Base-by-base conservation (phyloP, 768 basidiomycete species). In the Naematelia encephala region DNA sequence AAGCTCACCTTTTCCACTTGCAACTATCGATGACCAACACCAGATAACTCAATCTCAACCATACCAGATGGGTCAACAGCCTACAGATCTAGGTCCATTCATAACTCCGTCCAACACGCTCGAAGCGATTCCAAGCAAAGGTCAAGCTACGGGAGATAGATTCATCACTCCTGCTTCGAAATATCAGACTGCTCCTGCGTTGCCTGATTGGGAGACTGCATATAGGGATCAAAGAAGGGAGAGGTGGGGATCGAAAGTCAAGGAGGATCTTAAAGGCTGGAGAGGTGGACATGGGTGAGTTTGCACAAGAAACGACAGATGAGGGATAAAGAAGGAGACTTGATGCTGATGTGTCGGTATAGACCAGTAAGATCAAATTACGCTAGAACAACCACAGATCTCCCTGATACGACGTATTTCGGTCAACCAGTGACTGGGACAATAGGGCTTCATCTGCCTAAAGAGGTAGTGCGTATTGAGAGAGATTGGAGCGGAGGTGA, bases 401-500 rank as follows among this genome's bases (percentile, higher is more conserved):
- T 71, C 4, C 77, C 76, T 4, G 34, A 54, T 2, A 44, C 62
- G 2, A 51, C 62, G 23, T 69, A 74, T 50, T 96, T 84, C 73
- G 89, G 90, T 2, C 89, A 87, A 0, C 78, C 82, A 1, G 90
- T 90, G 8, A 79, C 87, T 4, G 94, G 94, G 1, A 86, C 87
- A 52, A 87, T 98, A 57, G 93, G 92, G 2, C 78, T 87, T 22
- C 90, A 96, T 73, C 86, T 90, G 66, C 93, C 94, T 14, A 85
- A 93, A 54, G 94, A 97, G 79, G 84, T 99, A 58, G 80, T 99
- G 52, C 82, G 94, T 46, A 80, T 99, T 43, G 94, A 98, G 77
- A 80, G 96, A 54, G 96, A 99, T 76, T 99, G 96, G 75, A 84
- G 81, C 13, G 86, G 86, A 0, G 96, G 94, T 1, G 94, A 98